phyloP scores from a whole-genome alignment of 345 rosid genomes.

The Citrus medica region DNA sequence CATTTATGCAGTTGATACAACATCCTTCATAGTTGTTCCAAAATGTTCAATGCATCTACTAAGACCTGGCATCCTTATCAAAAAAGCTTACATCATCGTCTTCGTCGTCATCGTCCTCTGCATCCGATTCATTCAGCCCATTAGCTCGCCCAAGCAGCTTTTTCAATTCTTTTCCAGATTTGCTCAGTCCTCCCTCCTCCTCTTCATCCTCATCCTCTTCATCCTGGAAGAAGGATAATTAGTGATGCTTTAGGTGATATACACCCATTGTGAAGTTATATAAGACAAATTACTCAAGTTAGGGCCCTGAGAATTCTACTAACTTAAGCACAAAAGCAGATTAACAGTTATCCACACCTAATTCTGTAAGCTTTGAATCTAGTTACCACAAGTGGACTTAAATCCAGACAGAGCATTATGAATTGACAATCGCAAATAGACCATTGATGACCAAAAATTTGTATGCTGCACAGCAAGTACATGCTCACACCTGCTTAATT shows the following conservation, averaged over 20 bases:
- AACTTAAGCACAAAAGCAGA: background rate
- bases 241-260: background rate
- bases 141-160: slow-evolving; percentile 72
- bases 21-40: background rate
- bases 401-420: background rate
- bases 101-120: slow-evolving; percentile 77
- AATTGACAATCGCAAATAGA: background rate
- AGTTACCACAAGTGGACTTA: background rate
- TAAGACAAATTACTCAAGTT: background rate
- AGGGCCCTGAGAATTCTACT: background rate
- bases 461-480: background rate
- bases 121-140: slow-evolving; percentile 75
- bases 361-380: background rate
- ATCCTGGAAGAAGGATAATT: slow-evolving; percentile 41
- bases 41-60: background rate
- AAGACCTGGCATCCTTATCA: slow-evolving; percentile 11
- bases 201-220: slow-evolving; percentile 92
- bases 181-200: slow-evolving; percentile 85
- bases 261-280: background rate
- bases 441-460: background rate
- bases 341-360: background rate
- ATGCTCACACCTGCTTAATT: slow-evolving; percentile 69
- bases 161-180: slow-evolving; percentile 94
- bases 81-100: slow-evolving; percentile 68
- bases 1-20: background rate